Conservation (phyloP, 768 basidiomycete genomes). For the Panaeolus papilionaceus region DNA sequence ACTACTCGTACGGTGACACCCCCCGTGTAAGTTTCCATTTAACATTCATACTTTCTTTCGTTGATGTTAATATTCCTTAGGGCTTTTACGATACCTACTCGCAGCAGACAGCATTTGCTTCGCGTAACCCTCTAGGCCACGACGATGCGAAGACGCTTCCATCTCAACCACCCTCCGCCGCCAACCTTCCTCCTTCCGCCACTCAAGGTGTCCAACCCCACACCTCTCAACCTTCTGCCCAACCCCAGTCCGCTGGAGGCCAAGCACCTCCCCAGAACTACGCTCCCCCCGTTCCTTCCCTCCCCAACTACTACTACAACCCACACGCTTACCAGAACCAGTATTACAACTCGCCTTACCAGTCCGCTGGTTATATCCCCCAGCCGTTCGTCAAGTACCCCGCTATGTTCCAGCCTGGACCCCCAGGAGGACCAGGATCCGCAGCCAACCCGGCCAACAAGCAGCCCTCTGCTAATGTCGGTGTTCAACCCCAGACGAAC, state of each 20-base stretch:
- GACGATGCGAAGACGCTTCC: conserved; percentile 80
- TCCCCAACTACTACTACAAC: conserved; percentile 49
- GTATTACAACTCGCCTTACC: conserved; percentile 78
- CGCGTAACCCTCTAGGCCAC: conserved; percentile 68
- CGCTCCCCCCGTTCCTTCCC: conserved; percentile 58
- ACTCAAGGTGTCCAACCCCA: conserved; percentile 65
- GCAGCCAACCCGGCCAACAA: conserved; percentile 71
- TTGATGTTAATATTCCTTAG: conserved; percentile 35
- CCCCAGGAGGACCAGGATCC: conserved; percentile 64
- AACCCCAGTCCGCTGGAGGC: conserved; percentile 63
- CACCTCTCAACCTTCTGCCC: conserved; percentile 54
- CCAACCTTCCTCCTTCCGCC: conserved; percentile 56
- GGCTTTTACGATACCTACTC: conserved; percentile 80
- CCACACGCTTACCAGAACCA: conserved; percentile 77
- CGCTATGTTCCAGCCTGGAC: conserved; percentile 74
- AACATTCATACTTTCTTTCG: conserved; percentile 13
- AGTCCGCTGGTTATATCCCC: conserved; percentile 64
- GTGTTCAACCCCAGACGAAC: conserved; percentile 54
- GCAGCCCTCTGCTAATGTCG: conserved; percentile 61
- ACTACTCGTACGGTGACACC: conserved; percentile 73
- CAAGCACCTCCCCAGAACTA: conserved; percentile 76
- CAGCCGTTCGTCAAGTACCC: conserved; percentile 82
- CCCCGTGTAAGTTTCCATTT: conserved; percentile 58
- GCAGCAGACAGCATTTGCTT: conserved; percentile 68
- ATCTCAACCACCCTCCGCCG: conserved; percentile 56